A percentile compares a stretch with the other conserved stretches of the same genome.
These are phyloP conservation scores for Solanum tarapatanum DNA, from an alignment of 257 asterid species.

Conservation along the genomic window DNA sequence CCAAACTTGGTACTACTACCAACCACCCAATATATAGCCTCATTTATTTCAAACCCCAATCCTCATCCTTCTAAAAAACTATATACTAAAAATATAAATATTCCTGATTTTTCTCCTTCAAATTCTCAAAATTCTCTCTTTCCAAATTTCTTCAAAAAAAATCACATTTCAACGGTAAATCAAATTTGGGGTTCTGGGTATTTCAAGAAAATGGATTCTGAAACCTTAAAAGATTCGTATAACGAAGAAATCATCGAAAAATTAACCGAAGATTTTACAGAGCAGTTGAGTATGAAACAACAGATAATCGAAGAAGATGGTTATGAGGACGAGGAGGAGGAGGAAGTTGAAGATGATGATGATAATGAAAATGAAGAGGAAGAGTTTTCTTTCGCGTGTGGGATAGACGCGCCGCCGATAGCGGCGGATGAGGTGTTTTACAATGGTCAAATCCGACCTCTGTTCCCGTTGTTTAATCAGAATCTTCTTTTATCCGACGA, in stretches of 20 bases:
- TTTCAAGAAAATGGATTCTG: background rate
- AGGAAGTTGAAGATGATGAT: background rate
- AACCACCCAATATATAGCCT: background rate
- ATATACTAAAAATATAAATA: background rate
- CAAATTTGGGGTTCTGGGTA: background rate
- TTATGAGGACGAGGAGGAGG: background rate
- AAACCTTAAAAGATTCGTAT: background rate
- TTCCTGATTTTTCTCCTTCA: background rate
- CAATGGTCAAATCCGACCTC: conserved; percentile 75
- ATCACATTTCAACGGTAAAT: background rate
- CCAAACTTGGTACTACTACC: conserved; percentile 2
- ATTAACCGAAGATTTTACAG: background rate
- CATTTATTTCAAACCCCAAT: conserved; percentile 5
- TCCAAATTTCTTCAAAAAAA: background rate
- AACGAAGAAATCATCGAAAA: background rate
- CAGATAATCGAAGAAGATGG: background rate
- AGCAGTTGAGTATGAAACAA: background rate
- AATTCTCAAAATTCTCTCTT: background rate
- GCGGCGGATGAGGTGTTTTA: conserved; percentile 77
- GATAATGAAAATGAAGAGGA: conserved; percentile 28
- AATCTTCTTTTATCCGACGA: conserved; percentile 28
- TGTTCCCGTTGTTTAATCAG: conserved; percentile 54
- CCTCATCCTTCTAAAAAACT: background rate
- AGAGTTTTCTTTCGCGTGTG: conserved; percentile 58
- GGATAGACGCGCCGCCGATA: conserved; percentile 34